These are phyloP conservation scores for Aspergillus hiratsukae DNA, from an alignment of 2,329 filamentous ascomycete genomes.

Conservation along the genomic window DNA sequence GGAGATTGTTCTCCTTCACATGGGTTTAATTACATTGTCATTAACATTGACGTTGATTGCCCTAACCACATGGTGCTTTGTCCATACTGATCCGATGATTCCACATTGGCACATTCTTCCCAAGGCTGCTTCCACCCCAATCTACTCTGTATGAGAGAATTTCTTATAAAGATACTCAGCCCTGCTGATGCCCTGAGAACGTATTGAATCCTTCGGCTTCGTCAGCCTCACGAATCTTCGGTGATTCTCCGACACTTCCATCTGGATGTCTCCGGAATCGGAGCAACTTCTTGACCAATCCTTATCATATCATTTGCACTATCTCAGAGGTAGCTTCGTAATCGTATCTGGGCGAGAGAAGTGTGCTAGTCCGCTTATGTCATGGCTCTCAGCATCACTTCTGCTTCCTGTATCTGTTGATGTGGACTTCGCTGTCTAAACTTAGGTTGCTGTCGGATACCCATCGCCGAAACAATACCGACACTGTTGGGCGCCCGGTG, in stretches of 20 bases:
- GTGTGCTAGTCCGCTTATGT: neutral
- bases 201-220: neutral
- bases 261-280: constrained; percentile 3
- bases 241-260: constrained; percentile 1
- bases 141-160: neutral
- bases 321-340: neutral
- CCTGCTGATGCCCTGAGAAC: too few species aligned
- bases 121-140: too few species aligned
- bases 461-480: too few species aligned
- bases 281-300: neutral
- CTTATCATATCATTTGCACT: neutral
- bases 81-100: too few species aligned
- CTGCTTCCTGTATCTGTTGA: neutral
- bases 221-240: neutral
- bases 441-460: too few species aligned
- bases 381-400: neutral
- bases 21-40: neutral
- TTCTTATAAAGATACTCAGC: neutral
- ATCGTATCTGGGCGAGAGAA: neutral
- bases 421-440: too few species aligned
- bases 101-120: neutral
- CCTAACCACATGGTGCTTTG: neutral
- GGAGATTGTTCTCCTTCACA: neutral
- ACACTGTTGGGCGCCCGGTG: too few species aligned
- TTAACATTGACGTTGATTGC: neutral